Percentiles rank a stretch among this genome's conserved stretches.
Conservation (phyloP, 2,329 filamentous ascomycete genomes). For the Fonsecaea pugnacius region DNA sequence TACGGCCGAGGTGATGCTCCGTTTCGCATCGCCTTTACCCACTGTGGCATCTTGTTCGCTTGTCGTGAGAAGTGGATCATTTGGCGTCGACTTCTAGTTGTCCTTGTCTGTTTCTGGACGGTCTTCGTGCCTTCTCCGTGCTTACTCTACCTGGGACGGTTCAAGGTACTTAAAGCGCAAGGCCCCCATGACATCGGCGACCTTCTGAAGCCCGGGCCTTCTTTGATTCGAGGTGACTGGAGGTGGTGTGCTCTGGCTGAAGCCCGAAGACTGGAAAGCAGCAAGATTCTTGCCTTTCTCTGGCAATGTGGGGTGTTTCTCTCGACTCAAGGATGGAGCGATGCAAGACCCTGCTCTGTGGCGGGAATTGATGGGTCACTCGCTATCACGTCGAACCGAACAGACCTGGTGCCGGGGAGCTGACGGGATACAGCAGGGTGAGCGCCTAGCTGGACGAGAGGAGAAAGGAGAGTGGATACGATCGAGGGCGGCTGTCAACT, state of each 20-base stretch:
- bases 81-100: background rate
- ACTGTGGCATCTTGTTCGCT: background rate
- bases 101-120: background rate
- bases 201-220: constrained; percentile 14
- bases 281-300: constrained; percentile 7
- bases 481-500: background rate
- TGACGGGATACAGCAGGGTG: background rate
- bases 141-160: constrained; percentile 6
- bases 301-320: background rate
- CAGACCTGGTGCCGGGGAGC: background rate
- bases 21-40: background rate
- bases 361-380: background rate
- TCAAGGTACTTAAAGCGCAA: constrained; percentile 17
- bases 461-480: background rate
- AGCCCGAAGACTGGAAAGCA: constrained; percentile 17
- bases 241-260: constrained; percentile 13
- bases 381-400: background rate
- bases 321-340: background rate
- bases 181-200: constrained; percentile 13
- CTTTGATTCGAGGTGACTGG: constrained; percentile 11
- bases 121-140: background rate
- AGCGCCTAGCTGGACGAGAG: background rate
- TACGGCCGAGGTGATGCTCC: constrained; percentile 13
- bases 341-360: constrained; percentile 4
- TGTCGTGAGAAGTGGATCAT: background rate